Base-by-base conservation (phyloP, 768 basidiomycete species). In the Leccinum longicurvipes region DNA sequence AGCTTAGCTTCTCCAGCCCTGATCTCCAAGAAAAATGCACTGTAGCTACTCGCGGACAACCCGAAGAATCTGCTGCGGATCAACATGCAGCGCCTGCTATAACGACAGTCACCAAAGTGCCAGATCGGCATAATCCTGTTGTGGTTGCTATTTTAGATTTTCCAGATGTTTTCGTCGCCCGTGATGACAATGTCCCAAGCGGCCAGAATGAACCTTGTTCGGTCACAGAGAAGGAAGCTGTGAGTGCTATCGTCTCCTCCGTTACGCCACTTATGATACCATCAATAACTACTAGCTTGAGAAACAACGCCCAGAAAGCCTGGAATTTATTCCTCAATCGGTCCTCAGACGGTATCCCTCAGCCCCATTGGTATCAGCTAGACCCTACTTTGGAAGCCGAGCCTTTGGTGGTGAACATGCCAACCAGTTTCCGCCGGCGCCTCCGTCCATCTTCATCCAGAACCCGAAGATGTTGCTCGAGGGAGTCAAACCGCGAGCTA, bases 321-420 rank as follows among this genome's bases (percentile, higher is more conserved):
- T 67, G 44, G 52, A 54, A 8, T 67, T 69, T 47, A 47, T 67
- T 49, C 66, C 66, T 23, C 67, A 64, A 23, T 69, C 66, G 2
- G 67, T 69, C 31, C 48, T 67, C 21, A 57, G 60, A 31, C 67
- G 65, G 36, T 54, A 62, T 52, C 67, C 67, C 3, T 58, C 62
- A 2, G 53, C 41, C 0, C 23, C 56, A 12, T 50, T 21, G 21
- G 32, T 27, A 34, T 54, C 56, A 0, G 9, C 49, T 3, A 34
- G 19, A n/a, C 54, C 48, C 32, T 53, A 45, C n/a, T 32, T 44
- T 53, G 57, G 34, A 12, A 32, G 42, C 21, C 51, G 19, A 17
- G 8, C 51, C 19, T 24, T 55, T 17, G 24, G 8, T 39, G 32
- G 53, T 21, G 46, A 53, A 17, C 36, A 46, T 14, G 46, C 29